Conservation (phyloP, 371 early-diverging fungal species). For the Zopfochytrium polystomum region DNA sequence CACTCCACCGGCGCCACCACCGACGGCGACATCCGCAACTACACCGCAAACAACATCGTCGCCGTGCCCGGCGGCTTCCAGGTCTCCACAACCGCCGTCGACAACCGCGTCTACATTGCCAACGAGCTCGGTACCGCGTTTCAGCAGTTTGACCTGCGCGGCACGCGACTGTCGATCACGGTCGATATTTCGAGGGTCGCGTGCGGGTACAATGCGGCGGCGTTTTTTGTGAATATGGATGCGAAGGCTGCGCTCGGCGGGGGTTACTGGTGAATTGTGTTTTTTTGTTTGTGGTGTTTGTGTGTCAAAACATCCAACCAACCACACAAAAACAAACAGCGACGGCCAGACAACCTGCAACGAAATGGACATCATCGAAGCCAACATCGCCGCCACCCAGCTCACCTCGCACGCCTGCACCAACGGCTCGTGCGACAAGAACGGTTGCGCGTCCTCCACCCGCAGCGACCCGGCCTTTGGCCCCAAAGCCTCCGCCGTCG, state of each 20-base stretch:
- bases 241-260: not conserved
- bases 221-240: slow-evolving; percentile 22
- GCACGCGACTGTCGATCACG: slow-evolving; percentile 12
- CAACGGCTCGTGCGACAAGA: slow-evolving; percentile 7
- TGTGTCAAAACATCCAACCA: not conserved
- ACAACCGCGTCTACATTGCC: slow-evolving; percentile 17
- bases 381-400: slow-evolving; percentile 20
- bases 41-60: not conserved
- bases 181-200: slow-evolving; percentile 20
- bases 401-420: slow-evolving; percentile 25
- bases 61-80: not conserved
- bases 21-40: slow-evolving; percentile 1
- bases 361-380: slow-evolving; percentile 31
- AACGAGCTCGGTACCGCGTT: slow-evolving; percentile 5
- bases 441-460: slow-evolving; percentile 23
- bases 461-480: slow-evolving; percentile 12
- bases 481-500: slow-evolving; percentile 12
- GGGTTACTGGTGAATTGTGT: not conserved
- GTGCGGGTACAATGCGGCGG: slow-evolving; percentile 30
- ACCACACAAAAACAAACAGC: slow-evolving; percentile 26
- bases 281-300: not conserved
- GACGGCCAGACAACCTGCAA: slow-evolving; percentile 33
- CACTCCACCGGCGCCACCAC: not conserved
- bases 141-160: slow-evolving; percentile 22
- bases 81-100: not conserved